Base-by-base conservation (phyloP, 345 rosid species). In the Salix exigua region DNA sequence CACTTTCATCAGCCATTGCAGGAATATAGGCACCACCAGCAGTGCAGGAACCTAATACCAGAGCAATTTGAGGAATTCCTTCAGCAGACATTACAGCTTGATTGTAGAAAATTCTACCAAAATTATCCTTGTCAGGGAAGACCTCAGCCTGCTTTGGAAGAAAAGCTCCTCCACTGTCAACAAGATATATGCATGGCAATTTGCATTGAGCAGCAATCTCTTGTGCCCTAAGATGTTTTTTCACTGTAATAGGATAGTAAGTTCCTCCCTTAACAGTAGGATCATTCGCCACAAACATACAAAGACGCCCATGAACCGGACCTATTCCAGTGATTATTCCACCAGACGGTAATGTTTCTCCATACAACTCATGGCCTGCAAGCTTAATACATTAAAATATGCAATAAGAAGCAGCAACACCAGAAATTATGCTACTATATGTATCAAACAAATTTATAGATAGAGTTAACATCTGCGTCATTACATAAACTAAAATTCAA, bases 1-100 rank as follows among this genome's bases (percentile, higher is more conserved):
- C 96, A 88, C 99, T 95, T 70, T 93, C 97, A 81, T 95, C 99
- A 44, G 99, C 99, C 97, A 95, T 95, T 44, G 99, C 97, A 80
- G 99, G 97, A 68, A 93, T 95, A 85, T 95, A 95, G 31, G 99
- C 99, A 73, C 97, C 99, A 71, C 97, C 97, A 11, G 97, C 97
- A 63, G 97, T 95, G 84, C 99, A 95, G 4, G 97, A 95, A 58
- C 99, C 99, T 77, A 95, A 83, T 16, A 93, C 99, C 70, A 93
- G 77, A 46, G 99, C 99, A 79, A 95, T 89, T 78, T 95, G 99
- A 33, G 99, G 97, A 75, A 95, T 93, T 50, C 99, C 97, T 44
- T 91, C 81, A 23, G 99, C 88, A 19, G 99, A 95, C 99, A 95
- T 90, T 66, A 84, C 80, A 23, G 99, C 96, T 84, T 95, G 93